Base-by-base conservation (phyloP, 768 basidiomycete species). In the Kwoniella sp. region DNA sequence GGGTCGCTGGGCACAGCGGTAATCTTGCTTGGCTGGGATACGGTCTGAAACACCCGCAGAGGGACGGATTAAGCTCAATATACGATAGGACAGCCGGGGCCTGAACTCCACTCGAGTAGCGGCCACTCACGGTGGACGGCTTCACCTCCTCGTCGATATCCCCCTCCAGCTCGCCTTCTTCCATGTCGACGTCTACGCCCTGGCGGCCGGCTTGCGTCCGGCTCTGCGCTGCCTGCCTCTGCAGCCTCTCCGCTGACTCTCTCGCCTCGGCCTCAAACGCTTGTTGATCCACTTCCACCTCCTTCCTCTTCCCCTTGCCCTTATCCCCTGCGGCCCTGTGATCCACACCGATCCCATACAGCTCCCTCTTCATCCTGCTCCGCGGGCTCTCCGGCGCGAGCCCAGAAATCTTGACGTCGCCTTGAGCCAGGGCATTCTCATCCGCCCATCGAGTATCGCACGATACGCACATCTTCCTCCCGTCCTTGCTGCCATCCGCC, bases 391-490 rank as follows among this genome's bases (percentile, higher is more conserved):
- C 53, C 12, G 31, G 26, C 31, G 41, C 34, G 8, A 31, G 26
- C 55, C 39, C 29, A 17, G 11, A 33, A 2, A 42, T 38, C 19
- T 34, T 38, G 20, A 43, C 38, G 3, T 55, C 38, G 8, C 29
- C 40, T 23, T 15, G 33, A 11, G 23, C 38, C 4, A 41, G 31
- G 4, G 20, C 25, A 6, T 22, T 11, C 38, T 65, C 65, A 34
- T 46, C 49, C 11, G 67, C 61, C 52, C 58, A 73, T 32, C 67
- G 43, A 7, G 49, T 48, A 9, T 56, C 60, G 36, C 72, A 73
- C 12, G 50, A 40, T 2, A 73, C 72, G 38, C 72, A 73, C 53
- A 63, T 51, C 49, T 57, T 55, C 40, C 57, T 64, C 34, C 47
- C 40, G 38, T 67, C 70, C 23, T 46, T 59, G 1, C 27, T 50